Evolutionary conservation across 805 yeast species (phyloP), one percentile per base, ranked within the genome.

Genomic region (Wickerhamomyces pijperi): DNA sequence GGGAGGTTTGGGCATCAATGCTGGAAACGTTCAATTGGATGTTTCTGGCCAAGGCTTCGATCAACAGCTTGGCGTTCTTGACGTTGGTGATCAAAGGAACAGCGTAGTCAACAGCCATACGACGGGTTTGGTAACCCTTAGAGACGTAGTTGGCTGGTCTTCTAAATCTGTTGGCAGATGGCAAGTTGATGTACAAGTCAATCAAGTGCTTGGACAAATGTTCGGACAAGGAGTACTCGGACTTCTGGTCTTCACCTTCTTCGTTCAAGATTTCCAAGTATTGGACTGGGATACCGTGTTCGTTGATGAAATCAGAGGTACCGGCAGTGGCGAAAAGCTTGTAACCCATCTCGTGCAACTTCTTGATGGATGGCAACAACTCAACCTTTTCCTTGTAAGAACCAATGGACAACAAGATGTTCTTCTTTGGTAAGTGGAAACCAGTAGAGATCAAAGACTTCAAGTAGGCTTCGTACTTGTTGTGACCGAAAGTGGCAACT

Each of bases 41-140:
- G 54, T 77, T 67, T 67, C 92, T 72, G 32, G 90, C 72, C 48
- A 87, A 62, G n/a, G 99, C 97, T 67, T 92, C 97, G 49, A 92
- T 79, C 63, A 92, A 71, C 49, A 92, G 70, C 66, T 92, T 92
- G 46, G 99, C 99, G 70, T 88, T 81, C 67, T 92, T 92, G 50
- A 92, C 97, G 58, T 92, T 92, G 48, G 99, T 92, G 37, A 92
- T 95, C 60, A 92, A 72, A 38, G 99, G 99, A 58, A 92, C 87
- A 38, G 97, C 88, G 61, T 84, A 94, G 65, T 92, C 99, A 49
- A 92, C 97, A 50, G 99, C 98, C 97, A 92, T 84, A 72, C 99
- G 92, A 74, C 99, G 94, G 35, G 97, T 85, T 63, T 76, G 79
- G 73, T 92, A 92, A 61, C 99, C 99, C 68, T 84, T 87, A 21